Base-by-base conservation (phyloP, 1,284 basidiomycete species). In the Takashimella tepidaria region DNA sequence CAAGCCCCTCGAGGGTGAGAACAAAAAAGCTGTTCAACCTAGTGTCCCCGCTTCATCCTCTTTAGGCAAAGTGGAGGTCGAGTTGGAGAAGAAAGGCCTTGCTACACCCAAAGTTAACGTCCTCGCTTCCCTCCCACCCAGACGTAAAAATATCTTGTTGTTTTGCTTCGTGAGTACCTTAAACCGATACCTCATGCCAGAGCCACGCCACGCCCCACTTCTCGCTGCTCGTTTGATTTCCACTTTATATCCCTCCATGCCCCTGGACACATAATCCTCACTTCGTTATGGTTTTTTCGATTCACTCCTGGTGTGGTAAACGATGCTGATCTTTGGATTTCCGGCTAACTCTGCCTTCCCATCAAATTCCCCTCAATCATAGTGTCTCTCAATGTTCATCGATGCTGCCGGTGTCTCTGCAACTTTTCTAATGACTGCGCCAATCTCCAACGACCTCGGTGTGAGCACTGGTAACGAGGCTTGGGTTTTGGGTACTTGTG, bases 371-470 rank as follows among this genome's bases (percentile, higher is more conserved):
- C 45, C 53, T 20, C 20, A 8, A 19, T 21, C 6, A 45, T 45
- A 59, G 58, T 59, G 55, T 22, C 44, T 51, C 19, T 57, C 63
- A 22, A 66, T 68, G 62, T 67, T 64, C 53, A 68, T 68, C 49
- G 72, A 74, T 41, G 67, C 67, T 5, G 68, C 70, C 5, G 67
- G 63, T 21, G 69, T 72, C 1, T 57, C 55, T 10, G 67, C 70
- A 4, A 72, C 68, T 4, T 72, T 73, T 60, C 50, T 74, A 24
- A 70, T 72, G 64, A 72, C 70, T 1, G 66, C 63, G 0, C 68
- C 67, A n/a, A 74, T 72, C 47, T 59, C 66, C 27, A 43, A 54
- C 3, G 70, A 73, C 27, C 67, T 74, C 22, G 53, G 52, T 11
- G 56, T 74, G 41, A 19, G 37, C 12, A 44, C 61, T 24, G 59